A percentile compares a stretch with the other conserved stretches of the same genome.
These are phyloP conservation scores for Golubevia sp. DNA, from an alignment of 1,284 basidiomycete species.

Conservation along the genomic window DNA sequence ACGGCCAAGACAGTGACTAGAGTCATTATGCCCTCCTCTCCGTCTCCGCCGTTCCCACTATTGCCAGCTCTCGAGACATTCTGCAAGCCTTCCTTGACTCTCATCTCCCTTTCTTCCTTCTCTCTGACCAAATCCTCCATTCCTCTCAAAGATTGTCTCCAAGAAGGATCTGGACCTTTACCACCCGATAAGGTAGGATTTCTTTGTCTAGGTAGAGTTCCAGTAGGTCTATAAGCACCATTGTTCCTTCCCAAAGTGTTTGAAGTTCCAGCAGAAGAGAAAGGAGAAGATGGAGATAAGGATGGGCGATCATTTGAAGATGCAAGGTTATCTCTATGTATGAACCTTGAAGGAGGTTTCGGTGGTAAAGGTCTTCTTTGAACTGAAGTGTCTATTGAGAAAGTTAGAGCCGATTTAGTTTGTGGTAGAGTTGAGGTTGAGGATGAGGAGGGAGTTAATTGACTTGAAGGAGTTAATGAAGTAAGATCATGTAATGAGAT, in stretches of 20 bases:
- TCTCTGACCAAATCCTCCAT: constrained; percentile 12
- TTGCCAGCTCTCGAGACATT: not conserved
- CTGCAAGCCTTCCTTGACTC: constrained; percentile 5
- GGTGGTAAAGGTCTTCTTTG: constrained; percentile 58
- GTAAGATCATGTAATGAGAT: constrained; percentile 67
- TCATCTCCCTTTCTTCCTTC: constrained; percentile 4
- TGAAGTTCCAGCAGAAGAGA: no score
- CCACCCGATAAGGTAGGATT: constrained; percentile 7
- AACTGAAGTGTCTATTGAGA: constrained; percentile 73
- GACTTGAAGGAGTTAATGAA: constrained; percentile 68
- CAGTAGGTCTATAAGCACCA: constrained; percentile 6
- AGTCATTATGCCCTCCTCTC: constrained; percentile 6
- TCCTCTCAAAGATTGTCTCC: constrained; percentile 2
- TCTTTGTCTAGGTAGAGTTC: constrained; percentile 8
- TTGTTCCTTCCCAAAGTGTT: not conserved
- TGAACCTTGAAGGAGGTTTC: not conserved
- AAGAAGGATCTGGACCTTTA: not conserved
- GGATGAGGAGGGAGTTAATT: constrained; percentile 69
- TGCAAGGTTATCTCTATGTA: not conserved
- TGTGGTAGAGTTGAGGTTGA: constrained; percentile 71
- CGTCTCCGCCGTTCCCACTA: not conserved
- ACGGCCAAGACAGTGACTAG: constrained; percentile 78
- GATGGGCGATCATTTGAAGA: not conserved
- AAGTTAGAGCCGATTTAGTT: constrained; percentile 79
- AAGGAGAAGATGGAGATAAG: not conserved